These are phyloP conservation scores for Orbilia blumenaviensis DNA, from an alignment of 2,329 filamentous ascomycete species.

Conservation along the genomic window DNA sequence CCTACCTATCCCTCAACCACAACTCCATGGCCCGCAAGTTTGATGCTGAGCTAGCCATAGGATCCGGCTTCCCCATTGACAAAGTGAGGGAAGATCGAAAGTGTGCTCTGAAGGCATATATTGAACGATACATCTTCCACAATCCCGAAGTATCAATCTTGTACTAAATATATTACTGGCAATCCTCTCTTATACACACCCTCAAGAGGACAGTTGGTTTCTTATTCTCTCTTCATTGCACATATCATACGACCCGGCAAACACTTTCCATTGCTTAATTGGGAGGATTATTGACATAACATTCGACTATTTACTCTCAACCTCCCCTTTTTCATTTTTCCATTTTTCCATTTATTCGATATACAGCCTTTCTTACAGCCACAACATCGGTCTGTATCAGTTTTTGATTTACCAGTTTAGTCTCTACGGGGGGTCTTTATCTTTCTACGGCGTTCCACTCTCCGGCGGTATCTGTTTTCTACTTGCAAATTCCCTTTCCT, in stretches of 20 bases:
- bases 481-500: not conserved
- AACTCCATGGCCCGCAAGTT: slow-evolving; percentile 51
- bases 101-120: slow-evolving; percentile 43
- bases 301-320: not conserved
- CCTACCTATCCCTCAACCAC: slow-evolving; percentile 50
- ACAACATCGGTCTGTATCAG: not conserved
- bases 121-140: slow-evolving; percentile 51
- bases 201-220: slow-evolving; percentile 30
- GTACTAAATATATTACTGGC: slow-evolving; percentile 9
- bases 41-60: slow-evolving; percentile 42
- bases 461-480: slow-evolving; percentile 16
- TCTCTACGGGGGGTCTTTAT: not conserved
- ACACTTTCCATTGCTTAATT: slow-evolving; percentile 40
- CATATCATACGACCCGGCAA: slow-evolving; percentile 28
- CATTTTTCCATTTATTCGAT: not conserved
- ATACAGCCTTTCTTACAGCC: not conserved
- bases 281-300: slow-evolving; percentile 19
- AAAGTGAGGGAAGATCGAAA: slow-evolving; percentile 46
- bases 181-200: not conserved
- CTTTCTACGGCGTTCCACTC: slow-evolving; percentile 20
- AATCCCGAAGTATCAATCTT: slow-evolving; percentile 26
- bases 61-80: slow-evolving; percentile 44
- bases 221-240: slow-evolving; percentile 43
- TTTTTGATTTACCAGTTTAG: not conserved
- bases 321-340: not conserved